phyloP scores from a whole-genome alignment of 805 yeast genomes.

The Pichia cephalocereana region DNA sequence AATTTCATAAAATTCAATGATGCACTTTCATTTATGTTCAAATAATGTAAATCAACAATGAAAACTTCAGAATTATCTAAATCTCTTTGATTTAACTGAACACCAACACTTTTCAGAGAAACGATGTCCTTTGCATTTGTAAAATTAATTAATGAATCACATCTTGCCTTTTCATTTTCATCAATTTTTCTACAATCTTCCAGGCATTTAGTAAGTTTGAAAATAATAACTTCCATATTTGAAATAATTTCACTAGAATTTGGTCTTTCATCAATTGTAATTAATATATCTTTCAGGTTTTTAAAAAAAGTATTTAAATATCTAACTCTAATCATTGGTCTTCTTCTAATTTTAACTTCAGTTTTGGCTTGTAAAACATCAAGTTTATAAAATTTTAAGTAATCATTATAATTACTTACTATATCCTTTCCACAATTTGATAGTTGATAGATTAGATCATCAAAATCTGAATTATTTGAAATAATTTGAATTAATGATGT shows the following conservation, averaged over 20 bases:
- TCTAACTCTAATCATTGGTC: slow-evolving; percentile 25
- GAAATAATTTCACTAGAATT: slow-evolving; percentile 17
- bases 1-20: slow-evolving; percentile 13
- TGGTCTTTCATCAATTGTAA: slow-evolving; percentile 13
- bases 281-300: slow-evolving; percentile 15
- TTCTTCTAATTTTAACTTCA: slow-evolving; percentile 22
- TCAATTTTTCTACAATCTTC: slow-evolving; percentile 17
- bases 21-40: slow-evolving; percentile 14
- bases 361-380: slow-evolving; percentile 17
- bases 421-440: slow-evolving; percentile 20
- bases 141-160: slow-evolving; percentile 11
- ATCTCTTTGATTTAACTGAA: slow-evolving; percentile 9
- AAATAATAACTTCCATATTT: slow-evolving; percentile 16
- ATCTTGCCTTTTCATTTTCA: slow-evolving; percentile 14
- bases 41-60: slow-evolving; percentile 19
- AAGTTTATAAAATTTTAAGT: slow-evolving; percentile 16
- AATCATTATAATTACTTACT: slow-evolving; percentile 15
- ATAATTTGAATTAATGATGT: slow-evolving; percentile 10
- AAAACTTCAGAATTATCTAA: slow-evolving; percentile 3
- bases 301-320: slow-evolving; percentile 17
- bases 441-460: slow-evolving; percentile 9
- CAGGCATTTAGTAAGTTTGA: slow-evolving; percentile 13
- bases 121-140: slow-evolving; percentile 19
- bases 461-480: slow-evolving; percentile 10
- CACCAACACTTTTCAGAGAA: slow-evolving; percentile 14